Evolutionary conservation across 768 basidiomycete species (phyloP).

Genomic region (Galerina sulciceps): DNA sequence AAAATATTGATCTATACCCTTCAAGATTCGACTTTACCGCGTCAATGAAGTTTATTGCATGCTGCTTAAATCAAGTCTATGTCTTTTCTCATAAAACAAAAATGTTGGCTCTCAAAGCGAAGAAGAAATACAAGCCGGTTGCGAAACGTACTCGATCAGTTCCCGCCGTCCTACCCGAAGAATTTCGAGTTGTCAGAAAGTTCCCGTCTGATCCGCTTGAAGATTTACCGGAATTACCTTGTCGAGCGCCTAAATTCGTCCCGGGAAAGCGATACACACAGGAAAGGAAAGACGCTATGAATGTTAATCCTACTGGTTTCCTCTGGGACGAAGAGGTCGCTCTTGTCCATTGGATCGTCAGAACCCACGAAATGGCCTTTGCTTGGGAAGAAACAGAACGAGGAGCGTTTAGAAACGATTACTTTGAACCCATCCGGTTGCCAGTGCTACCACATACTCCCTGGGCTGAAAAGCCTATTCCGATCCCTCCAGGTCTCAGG

Average conservation of each 20-base stretch:
- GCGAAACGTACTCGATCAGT: slow-evolving; percentile 35
- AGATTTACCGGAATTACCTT: slow-evolving; percentile 27
- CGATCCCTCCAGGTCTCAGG: slow-evolving; percentile 33
- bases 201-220: slow-evolving; percentile 40
- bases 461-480: slow-evolving; percentile 31
- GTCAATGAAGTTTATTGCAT: background rate
- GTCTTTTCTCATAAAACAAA: no score
- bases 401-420: slow-evolving; percentile 27
- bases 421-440: slow-evolving; percentile 24
- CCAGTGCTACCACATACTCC: slow-evolving; percentile 34
- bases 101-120: no score
- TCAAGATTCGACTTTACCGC: no score
- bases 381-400: slow-evolving; percentile 35
- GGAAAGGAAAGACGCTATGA: slow-evolving; percentile 27
- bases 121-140: slow-evolving; percentile 35
- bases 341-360: slow-evolving; percentile 34
- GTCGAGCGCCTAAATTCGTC: slow-evolving; percentile 34
- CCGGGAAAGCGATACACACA: slow-evolving; percentile 28
- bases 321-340: slow-evolving; percentile 38
- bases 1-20: no score
- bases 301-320: slow-evolving; percentile 31
- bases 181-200: slow-evolving; percentile 29
- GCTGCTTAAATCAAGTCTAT: background rate
- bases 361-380: slow-evolving; percentile 33
- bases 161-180: slow-evolving; percentile 32